Base-by-base conservation (phyloP, 768 basidiomycete species). In the Trametes sanguinea region DNA sequence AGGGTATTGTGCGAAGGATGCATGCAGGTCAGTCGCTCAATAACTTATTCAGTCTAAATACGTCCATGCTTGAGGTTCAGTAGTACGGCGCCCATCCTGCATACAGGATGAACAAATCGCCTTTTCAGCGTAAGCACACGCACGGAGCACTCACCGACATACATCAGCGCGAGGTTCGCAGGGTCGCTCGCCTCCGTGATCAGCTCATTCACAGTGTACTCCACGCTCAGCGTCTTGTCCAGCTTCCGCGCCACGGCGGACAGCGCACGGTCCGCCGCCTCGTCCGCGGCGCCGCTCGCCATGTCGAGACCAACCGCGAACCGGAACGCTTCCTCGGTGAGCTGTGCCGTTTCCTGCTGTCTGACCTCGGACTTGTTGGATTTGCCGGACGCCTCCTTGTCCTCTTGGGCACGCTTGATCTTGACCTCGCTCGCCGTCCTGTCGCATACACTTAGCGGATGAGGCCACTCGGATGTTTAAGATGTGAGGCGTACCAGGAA, bases 171-270 rank as follows among this genome's bases (percentile, higher is more conserved):
- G 17, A 98, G 76, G 72, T 93, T 93, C 50, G 76, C 77, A 2
- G 77, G 72, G 69, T 96, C 92, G 27, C 87, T 92, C 40, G 96
- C 96, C 70, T 92, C 87, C 17, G 91, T 87, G 61, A 98, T 88
- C 43, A 98, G 83, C 72, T 93, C 89, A 76, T 96, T 97, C 62
- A 99, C 93, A 5, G 89, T 92, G 67, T 92, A 95, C 72, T 96
- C 92, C 29, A 96, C 91, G 69, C 93, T 95, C 63, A 98, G 79
- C 3, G 85, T 81, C 69, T 87, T 88, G 71, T 92, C 86, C 44
- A 99, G 80, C 74, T 98, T 98, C 56, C 85, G 80, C 10, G 85
- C 79, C 40, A 98, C 94, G 37, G 86, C 83, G 39, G 77, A 84
- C 64, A 99, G 76, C 0, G 95, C 95, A 37, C 94, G 86, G 73